Evolutionary conservation across 371 early-diverging fungal species (phyloP).

Genomic region (Lichtheimia hyalospora): DNA sequence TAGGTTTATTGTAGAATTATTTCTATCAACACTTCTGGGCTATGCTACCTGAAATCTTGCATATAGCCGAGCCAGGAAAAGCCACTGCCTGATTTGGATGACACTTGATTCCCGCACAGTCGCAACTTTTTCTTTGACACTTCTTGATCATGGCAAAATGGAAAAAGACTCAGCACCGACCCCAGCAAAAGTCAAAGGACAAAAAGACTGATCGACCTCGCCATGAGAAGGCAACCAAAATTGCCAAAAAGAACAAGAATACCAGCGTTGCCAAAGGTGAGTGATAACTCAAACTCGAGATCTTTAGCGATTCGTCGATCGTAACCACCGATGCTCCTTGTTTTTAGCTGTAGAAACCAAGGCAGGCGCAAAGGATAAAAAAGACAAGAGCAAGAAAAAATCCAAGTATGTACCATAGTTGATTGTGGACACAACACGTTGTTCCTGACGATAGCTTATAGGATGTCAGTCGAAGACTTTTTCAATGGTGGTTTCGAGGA

Average conservation of each 20-base stretch:
- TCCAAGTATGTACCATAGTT: not conserved
- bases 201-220: not conserved
- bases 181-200: not conserved
- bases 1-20: no score
- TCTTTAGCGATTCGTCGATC: not conserved
- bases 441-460: not conserved
- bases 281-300: not conserved
- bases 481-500: constrained; percentile 21
- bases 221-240: not conserved
- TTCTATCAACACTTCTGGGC: no score
- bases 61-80: no score
- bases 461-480: constrained; percentile 29
- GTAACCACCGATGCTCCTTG: not conserved
- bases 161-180: not conserved
- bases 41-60: no score
- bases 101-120: not conserved
- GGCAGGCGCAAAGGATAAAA: not conserved
- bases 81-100: constrained; percentile 1
- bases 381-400: not conserved
- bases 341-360: not conserved
- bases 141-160: not conserved
- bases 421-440: not conserved
- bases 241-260: not conserved
- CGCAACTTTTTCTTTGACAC: not conserved
- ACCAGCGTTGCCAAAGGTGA: not conserved